Evolutionary conservation across 768 basidiomycete genomes (phyloP).

Genomic region (Termitomyces sp.): DNA sequence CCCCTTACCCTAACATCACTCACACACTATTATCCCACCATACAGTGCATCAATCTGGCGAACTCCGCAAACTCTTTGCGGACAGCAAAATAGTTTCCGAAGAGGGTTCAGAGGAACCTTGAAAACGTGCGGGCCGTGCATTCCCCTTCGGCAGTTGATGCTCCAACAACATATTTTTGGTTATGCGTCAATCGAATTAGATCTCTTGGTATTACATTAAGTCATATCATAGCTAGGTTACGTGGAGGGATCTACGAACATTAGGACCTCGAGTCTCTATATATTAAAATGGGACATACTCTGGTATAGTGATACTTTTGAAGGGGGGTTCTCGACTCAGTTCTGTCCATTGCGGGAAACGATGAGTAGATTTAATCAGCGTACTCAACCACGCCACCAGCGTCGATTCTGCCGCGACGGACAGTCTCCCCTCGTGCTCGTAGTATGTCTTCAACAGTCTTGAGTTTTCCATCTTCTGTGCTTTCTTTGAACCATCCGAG

Average conservation of each 20-base stretch:
- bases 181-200: neutral
- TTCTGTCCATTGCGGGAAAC: no score
- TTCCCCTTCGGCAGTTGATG: no score
- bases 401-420: slow-evolving; percentile 40
- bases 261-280: neutral
- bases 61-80: slow-evolving; percentile 77
- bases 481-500: slow-evolving; percentile 89
- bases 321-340: neutral
- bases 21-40: neutral
- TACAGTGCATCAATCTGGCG: slow-evolving; percentile 94
- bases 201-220: neutral
- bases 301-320: neutral
- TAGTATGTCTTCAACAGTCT: slow-evolving; percentile 81
- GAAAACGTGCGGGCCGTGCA: neutral
- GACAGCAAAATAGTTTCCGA: slow-evolving; percentile 68
- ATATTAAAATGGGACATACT: slow-evolving; percentile 3
- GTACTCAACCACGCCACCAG: slow-evolving; percentile 54
- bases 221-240: neutral
- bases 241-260: neutral
- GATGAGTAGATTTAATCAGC: slow-evolving; percentile 7
- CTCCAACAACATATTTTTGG: neutral
- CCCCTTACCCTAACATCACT: neutral
- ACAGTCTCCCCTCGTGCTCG: slow-evolving; percentile 76
- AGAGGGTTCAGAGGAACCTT: slow-evolving; percentile 8
- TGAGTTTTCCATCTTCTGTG: slow-evolving; percentile 65